Conservation (phyloP, 2,329 filamentous ascomycete genomes). For the Tricladium varicosporioides region DNA sequence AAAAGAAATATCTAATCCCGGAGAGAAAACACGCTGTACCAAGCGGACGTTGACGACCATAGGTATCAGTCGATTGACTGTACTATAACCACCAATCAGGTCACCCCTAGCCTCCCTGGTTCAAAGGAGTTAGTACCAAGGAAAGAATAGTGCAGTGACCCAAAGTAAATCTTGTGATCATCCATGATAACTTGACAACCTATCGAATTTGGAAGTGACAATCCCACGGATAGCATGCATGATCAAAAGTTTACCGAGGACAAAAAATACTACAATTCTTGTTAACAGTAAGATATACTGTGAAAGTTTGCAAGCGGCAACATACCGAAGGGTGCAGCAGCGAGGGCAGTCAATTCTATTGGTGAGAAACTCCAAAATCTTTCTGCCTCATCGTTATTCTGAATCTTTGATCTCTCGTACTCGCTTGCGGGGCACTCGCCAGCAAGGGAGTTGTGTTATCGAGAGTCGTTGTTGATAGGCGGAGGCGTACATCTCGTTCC, state of each 20-base stretch:
- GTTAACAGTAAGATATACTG: neutral
- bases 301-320: neutral
- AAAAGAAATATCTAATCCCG: neutral
- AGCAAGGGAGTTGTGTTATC: too few relatives aligned
- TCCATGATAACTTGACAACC: conserved; percentile 21
- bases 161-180: conserved; percentile 25
- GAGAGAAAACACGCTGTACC: conserved; percentile 35
- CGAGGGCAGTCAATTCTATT: neutral
- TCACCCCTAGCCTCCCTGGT: neutral
- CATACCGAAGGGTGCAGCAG: neutral
- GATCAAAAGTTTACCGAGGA: neutral
- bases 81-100: neutral
- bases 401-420: too few relatives aligned
- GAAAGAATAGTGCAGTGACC: conserved; percentile 23
- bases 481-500: too few relatives aligned
- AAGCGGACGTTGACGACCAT: conserved; percentile 47
- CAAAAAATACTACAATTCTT: neutral
- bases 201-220: conserved; percentile 21
- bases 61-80: conserved; percentile 52
- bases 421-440: too few relatives aligned
- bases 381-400: too few relatives aligned
- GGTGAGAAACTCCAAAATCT: neutral
- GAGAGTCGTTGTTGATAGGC: too few relatives aligned
- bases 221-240: conserved; percentile 20
- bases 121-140: conserved; percentile 6